Percentiles rank a stretch among this genome's conserved stretches.
phyloP scores from a whole-genome alignment of 495 filamentous ascomycete species.

The Podospora anserina region DNA sequence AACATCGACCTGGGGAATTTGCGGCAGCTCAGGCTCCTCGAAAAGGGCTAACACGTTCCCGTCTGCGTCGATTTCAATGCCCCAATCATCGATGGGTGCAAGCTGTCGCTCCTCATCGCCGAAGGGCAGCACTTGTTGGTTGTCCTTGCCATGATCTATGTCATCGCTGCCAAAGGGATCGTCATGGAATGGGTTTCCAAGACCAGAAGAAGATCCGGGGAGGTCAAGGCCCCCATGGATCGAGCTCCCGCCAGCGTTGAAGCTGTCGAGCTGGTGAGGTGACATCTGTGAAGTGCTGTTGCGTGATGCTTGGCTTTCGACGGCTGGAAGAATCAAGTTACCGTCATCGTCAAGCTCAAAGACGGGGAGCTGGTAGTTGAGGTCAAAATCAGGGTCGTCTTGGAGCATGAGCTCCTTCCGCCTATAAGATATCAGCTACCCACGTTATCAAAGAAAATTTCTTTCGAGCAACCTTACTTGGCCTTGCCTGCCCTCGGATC shows the following conservation, averaged over 20 bases:
- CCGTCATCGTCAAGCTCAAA: constrained; percentile 55
- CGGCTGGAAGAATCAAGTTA: constrained; percentile 24
- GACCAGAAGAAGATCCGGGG: constrained; percentile 20
- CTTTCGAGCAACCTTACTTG: constrained; percentile 51
- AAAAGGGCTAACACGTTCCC: constrained; percentile 33
- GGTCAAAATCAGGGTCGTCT: constrained; percentile 82
- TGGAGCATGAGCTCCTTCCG: constrained; percentile 72
- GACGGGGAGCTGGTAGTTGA: constrained; percentile 29
- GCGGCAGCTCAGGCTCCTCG: constrained; percentile 41
- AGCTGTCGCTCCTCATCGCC: constrained; percentile 32
- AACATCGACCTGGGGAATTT: constrained; percentile 24
- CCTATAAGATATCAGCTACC: constrained; percentile 41
- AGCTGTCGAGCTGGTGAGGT: constrained; percentile 25
- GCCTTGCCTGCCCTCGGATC: constrained; percentile 69
- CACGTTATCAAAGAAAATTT: neutral
- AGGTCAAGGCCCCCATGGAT: constrained; percentile 25
- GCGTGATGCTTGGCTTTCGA: constrained; percentile 36
- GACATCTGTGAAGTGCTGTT: constrained; percentile 50
- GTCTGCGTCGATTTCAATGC: constrained; percentile 42
- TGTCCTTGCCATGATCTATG: constrained; percentile 26
- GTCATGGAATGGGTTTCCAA: constrained; percentile 5
- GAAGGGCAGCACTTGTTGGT: constrained; percentile 21
- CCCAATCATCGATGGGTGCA: constrained; percentile 34
- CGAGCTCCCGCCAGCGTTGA: constrained; percentile 21
- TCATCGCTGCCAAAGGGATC: constrained; percentile 16